Base-by-base conservation (phyloP, 116 monocot species). In the Phalaenopsis hybrid region DNA sequence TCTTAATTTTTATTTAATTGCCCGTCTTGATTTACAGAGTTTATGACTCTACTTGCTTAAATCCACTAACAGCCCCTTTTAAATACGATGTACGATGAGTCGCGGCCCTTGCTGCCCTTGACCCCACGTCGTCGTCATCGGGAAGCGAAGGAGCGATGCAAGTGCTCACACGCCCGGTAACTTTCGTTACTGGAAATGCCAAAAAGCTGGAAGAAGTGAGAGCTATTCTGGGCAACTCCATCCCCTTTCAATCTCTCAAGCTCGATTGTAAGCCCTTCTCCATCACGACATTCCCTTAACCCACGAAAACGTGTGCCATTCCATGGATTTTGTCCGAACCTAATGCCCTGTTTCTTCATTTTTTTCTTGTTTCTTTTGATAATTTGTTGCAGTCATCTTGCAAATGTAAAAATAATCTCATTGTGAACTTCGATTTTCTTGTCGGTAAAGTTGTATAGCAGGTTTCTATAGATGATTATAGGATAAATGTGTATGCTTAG, bases 121-220 rank as follows among this genome's bases (percentile, higher is more conserved):
- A 31, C 31, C 3, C 41, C 41, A 3, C 72, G 37, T 2, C 37
- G 0, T 55, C 78, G 79, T 20, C 59, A 43, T n/a, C 6, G 41
- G 31, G 67, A 61, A 68, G 58, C 31, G 79, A 45, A 73, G 37
- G 73, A 82, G 74, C 50, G 84, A 55, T 57, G 82, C 81, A 12
- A 75, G 82, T 82, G 75, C 70, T 95, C 41, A 70, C 83, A 11
- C 88, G 91, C 17, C 90, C 91, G 33, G 87, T 97, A 80, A 97
- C 97, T 67, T 97, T 97, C 86, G 97, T 97, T 65, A 94, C 97
- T 48, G 91, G 97, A 1, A 97, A 97, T 84, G 82, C 97, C 16
- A 97, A 97, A 86, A 97, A 97, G 87, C 91, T 97, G 84, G 94
- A 97, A 84, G 97, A 97, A 79, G 93, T 94, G 69, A 84, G 86